These are phyloP conservation scores for Quillaja saponaria DNA, from an alignment of 306 rosid genomes.

Conservation along the genomic window DNA sequence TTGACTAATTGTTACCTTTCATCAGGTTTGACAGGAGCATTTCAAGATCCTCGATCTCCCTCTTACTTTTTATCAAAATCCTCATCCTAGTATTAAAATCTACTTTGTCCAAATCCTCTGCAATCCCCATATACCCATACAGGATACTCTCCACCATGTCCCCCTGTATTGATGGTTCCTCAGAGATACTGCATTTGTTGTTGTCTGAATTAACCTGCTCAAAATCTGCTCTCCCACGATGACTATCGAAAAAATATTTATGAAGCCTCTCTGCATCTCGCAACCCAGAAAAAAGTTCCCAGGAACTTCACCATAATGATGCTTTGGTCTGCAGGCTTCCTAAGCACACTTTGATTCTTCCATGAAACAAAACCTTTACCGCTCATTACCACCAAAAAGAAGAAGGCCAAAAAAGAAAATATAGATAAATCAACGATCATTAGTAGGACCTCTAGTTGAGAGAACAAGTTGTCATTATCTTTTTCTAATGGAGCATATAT, in stretches of 20 bases:
- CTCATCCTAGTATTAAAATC: constrained; percentile 62
- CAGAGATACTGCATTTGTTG: constrained; percentile 8
- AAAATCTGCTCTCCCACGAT: constrained; percentile 46
- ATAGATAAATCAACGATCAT: constrained; percentile 27
- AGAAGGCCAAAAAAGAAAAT: constrained; percentile 3
- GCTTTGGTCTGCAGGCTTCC: constrained; percentile 58
- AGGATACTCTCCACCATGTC: constrained; percentile 53
- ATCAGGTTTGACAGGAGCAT: constrained; percentile 43
- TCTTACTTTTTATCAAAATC: constrained; percentile 75
- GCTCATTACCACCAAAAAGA: constrained; percentile 34
- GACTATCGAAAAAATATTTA: constrained; percentile 32
- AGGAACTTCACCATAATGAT: constrained; percentile 52
- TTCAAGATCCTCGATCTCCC: constrained; percentile 71
- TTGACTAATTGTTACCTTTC: constrained; percentile 37
- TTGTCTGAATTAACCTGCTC: constrained; percentile 29
- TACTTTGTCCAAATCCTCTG: constrained; percentile 78
- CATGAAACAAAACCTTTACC: constrained; percentile 81
- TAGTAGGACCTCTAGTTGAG: constrained; percentile 5
- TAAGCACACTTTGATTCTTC: constrained; percentile 66
- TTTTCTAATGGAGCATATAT: constrained; percentile 12
- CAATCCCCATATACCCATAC: constrained; percentile 77
- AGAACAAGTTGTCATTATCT: background rate
- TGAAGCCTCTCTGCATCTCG: constrained; percentile 55
- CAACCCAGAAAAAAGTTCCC: constrained; percentile 54
- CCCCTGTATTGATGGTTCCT: constrained; percentile 30